phyloP scores from a whole-genome alignment of 2,329 filamentous ascomycete genomes.

The Colletotrichum magnum region DNA sequence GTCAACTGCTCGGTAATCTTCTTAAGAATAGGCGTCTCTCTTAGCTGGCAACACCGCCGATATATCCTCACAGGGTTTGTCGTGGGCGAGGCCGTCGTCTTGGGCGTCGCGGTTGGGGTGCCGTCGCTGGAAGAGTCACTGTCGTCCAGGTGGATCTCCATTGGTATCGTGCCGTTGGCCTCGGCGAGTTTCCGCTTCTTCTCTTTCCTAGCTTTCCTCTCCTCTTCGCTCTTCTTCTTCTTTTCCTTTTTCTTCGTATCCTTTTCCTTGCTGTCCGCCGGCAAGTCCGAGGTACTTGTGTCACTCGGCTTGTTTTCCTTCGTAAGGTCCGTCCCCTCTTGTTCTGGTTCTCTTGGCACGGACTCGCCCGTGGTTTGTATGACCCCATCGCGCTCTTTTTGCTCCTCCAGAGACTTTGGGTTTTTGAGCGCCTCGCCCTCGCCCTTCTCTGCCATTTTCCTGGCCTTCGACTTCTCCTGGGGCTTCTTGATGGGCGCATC shows the following conservation, averaged over 20 bases:
- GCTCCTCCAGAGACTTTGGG: conserved; percentile 71
- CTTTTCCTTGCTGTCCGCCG: conserved; percentile 53
- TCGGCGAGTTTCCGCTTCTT: conserved; percentile 88
- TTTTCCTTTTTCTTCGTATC: conserved; percentile 89
- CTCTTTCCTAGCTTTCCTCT: conserved; percentile 92
- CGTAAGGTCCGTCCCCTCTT: conserved; percentile 48
- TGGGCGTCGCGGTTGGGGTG: conserved; percentile 71
- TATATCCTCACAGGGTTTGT: conserved; percentile 95
- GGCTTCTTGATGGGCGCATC: conserved; percentile 58
- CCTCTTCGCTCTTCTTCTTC: conserved; percentile 94
- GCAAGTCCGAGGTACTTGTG: conserved; percentile 41
- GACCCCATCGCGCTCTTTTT: conserved; percentile 60
- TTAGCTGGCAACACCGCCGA: conserved; percentile 90
- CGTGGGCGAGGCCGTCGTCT: conserved; percentile 72
- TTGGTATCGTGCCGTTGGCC: conserved; percentile 87
- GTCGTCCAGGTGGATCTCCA: conserved; percentile 83
- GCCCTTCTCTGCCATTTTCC: conserved; percentile 75
- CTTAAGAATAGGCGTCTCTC: conserved; percentile 93
- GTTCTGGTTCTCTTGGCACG: conserved; percentile 56
- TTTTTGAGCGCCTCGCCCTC: conserved; percentile 83
- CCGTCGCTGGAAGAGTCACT: conserved; percentile 68
- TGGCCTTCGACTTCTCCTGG: conserved; percentile 69
- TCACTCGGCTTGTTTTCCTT: conserved; percentile 44
- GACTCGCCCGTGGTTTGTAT: conserved; percentile 59
- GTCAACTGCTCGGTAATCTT: conserved; percentile 91